A percentile compares a stretch with the other conserved stretches of the same genome.
Conservation (phyloP, 2,329 filamentous ascomycete genomes). For the Fusarium drepaniforme region DNA sequence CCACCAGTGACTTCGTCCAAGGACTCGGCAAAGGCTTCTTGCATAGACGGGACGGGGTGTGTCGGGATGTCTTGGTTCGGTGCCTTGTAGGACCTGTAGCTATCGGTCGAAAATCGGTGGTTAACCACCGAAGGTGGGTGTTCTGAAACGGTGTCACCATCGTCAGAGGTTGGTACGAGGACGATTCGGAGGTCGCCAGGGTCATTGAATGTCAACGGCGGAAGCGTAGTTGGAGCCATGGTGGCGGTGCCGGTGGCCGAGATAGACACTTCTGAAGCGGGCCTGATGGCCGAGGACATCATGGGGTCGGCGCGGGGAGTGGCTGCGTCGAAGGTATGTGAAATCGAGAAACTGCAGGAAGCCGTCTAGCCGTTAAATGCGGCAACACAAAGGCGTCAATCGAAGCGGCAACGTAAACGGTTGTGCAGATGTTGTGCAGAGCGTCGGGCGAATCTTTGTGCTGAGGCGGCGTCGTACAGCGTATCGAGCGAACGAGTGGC, state of each 20-base stretch:
- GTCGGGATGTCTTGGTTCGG: constrained; percentile 46
- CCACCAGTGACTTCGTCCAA: constrained; percentile 76
- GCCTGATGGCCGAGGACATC: constrained; percentile 41
- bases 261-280: constrained; percentile 40
- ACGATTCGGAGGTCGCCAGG: constrained; percentile 47
- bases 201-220: constrained; percentile 46
- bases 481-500: constrained; percentile 39
- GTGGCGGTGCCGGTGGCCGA: constrained; percentile 41
- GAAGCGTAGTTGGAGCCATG: constrained; percentile 47
- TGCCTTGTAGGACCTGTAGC: constrained; percentile 37
- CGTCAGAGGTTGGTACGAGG: constrained; percentile 43
- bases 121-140: constrained; percentile 26
- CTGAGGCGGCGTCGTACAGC: constrained; percentile 26
- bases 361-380: constrained; percentile 25
- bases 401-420: neutral
- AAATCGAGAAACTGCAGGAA: constrained; percentile 26
- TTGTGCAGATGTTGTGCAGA: constrained; percentile 20
- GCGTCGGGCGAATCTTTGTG: constrained; percentile 24
- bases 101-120: constrained; percentile 35
- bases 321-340: constrained; percentile 8
- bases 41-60: constrained; percentile 83
- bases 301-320: constrained; percentile 24
- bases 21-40: constrained; percentile 86
- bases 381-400: constrained; percentile 14
- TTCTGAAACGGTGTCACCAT: constrained; percentile 23